These are phyloP conservation scores for Helotiales sp. DNA, from an alignment of 2,329 filamentous ascomycete genomes.

Conservation along the genomic window DNA sequence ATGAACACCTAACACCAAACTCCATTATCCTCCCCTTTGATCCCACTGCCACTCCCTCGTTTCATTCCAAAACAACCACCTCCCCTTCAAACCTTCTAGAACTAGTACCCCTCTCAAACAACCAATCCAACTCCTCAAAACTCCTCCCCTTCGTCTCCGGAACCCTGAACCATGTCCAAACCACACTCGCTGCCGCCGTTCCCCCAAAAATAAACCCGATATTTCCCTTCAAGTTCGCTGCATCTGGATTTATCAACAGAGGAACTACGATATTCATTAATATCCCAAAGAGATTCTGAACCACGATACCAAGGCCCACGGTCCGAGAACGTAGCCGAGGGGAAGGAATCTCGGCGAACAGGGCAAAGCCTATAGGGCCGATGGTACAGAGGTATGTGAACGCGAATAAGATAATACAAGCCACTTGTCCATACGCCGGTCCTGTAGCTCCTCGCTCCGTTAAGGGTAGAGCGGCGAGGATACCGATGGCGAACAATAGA, in stretches of 20 bases:
- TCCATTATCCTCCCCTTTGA: too few relatives aligned
- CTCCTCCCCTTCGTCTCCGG: constrained; percentile 36
- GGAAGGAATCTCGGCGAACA: constrained; percentile 41
- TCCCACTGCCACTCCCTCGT: not conserved
- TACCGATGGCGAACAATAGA: constrained; percentile 41
- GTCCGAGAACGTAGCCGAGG: constrained; percentile 40
- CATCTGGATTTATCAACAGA: constrained; percentile 40
- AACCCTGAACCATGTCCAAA: constrained; percentile 40
- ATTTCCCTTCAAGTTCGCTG: constrained; percentile 41
- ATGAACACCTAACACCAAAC: too few relatives aligned
- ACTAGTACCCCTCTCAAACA: constrained; percentile 20
- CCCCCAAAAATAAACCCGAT: constrained; percentile 43
- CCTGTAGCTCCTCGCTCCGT: constrained; percentile 7
- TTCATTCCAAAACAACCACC: not conserved
- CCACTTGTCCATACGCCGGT: constrained; percentile 38
- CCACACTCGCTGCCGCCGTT: constrained; percentile 33
- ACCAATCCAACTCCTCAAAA: constrained; percentile 24
- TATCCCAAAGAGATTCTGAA: constrained; percentile 39
- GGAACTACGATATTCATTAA: constrained; percentile 37
- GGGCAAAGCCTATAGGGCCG: constrained; percentile 41
- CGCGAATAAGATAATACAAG: constrained; percentile 40
- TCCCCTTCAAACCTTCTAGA: constrained; percentile 19
- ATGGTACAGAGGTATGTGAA: constrained; percentile 42
- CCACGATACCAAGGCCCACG: constrained; percentile 40
- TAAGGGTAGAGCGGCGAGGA: constrained; percentile 35